Evolutionary conservation across 441 rosid genomes (phyloP), one percentile per base, ranked within the genome.

Genomic region (Pelargonium myrrhifolium): DNA sequence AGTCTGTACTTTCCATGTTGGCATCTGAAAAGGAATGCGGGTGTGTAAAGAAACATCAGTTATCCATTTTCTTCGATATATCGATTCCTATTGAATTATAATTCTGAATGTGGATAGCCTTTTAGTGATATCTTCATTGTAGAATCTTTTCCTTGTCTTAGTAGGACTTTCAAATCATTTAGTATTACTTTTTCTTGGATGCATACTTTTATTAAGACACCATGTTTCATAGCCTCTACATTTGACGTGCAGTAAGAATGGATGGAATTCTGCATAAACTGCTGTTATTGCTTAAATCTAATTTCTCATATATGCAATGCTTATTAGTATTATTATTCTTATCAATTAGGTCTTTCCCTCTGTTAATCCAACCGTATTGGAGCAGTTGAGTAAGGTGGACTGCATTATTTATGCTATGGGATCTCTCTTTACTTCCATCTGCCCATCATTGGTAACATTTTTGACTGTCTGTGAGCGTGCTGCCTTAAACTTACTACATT

Each of bases 351-450:
- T 93, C 70, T 90, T 86, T 69, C 98, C 98, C 56, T 64, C 84
- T 4, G 87, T 78, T 20, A 93, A 93, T 72, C 84, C 86, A 65
- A 81, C 85, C 63, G 97, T 87, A 58, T 77, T 89, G 79, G 97
- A 93, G 69, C 96, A 87, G 83, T 77, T 93, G 76, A 81, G 71
- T 61, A 78, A 73, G 9, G 96, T 89, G 68, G 95, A 90, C 70
- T 89, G 97, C 83, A 84, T 93, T 69, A 80, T 93, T 71, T 93
- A 93, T 80, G 93, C 96, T 55, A 93, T 93, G 98, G 98, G 97
- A 43, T 93, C 98, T 31, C 82, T 93, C 15, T 93, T 93, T 76
- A 90, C 97, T 71, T 93, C 98, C 71, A 69, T 90, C 68, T 93
- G 98, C 81, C 97, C 98, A 55, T 90, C 98, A 39, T 61, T 90